phyloP scores from a whole-genome alignment of 108 stramenopile species.

The Conticribra weissflogii region DNA sequence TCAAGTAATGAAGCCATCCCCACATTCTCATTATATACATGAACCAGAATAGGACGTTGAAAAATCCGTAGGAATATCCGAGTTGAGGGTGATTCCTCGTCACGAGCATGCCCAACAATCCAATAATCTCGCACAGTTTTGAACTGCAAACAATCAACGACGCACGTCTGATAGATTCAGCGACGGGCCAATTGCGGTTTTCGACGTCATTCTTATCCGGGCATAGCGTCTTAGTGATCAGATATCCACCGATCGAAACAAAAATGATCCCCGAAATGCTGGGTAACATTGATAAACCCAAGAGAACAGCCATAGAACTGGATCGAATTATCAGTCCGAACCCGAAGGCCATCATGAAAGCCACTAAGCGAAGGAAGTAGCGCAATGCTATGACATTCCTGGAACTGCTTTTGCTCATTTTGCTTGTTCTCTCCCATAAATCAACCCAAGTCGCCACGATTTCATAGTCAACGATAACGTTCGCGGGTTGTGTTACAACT shows the following conservation, averaged over 20 bases:
- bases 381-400: conserved; percentile 26
- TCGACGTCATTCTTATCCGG: conserved; percentile 32
- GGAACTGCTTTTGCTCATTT: conserved; percentile 46
- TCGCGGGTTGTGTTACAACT: background rate
- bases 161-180: conserved; percentile 33
- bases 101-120: conserved; percentile 26
- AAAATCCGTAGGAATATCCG: conserved; percentile 32
- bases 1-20: conserved; percentile 45
- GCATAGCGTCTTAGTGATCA: conserved; percentile 43
- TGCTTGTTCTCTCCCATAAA: conserved; percentile 41
- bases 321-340: conserved; percentile 5
- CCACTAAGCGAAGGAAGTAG: conserved; percentile 11
- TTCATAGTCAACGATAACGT: conserved; percentile 37
- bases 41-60: conserved; percentile 31
- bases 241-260: conserved; percentile 22
- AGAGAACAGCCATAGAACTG: conserved; percentile 8
- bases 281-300: background rate
- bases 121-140: conserved; percentile 31
- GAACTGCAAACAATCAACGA: conserved; percentile 6
- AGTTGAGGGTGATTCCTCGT: conserved; percentile 12
- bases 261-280: conserved; percentile 13
- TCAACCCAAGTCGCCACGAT: conserved; percentile 49
- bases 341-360: conserved; percentile 14
- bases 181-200: conserved; percentile 49
- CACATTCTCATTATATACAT: conserved; percentile 25